phyloP scores from a whole-genome alignment of 495 filamentous ascomycete genomes.

The Trypethelium eluteriae region DNA sequence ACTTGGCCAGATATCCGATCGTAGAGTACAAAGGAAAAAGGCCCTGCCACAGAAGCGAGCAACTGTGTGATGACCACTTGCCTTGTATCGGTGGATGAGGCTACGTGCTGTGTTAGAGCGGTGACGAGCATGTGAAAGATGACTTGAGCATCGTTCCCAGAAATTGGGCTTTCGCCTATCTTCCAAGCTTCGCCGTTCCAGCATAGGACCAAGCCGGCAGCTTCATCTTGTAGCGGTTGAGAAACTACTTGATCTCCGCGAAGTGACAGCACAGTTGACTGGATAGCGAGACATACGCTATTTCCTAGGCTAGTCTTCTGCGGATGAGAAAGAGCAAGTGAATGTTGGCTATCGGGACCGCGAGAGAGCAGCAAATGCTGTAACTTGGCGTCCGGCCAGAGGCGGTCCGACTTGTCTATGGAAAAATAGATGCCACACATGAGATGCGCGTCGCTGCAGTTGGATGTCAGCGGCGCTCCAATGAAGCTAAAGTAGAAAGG shows the following conservation, averaged over 20 bases:
- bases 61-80: slow-evolving; percentile 10
- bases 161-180: slow-evolving; percentile 47
- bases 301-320: neutral
- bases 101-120: slow-evolving; percentile 24
- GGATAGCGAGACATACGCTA: slow-evolving; percentile 42
- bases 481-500: neutral
- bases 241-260: slow-evolving; percentile 61
- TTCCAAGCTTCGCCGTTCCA: slow-evolving; percentile 99
- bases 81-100: neutral
- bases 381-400: slow-evolving; percentile 39
- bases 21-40: slow-evolving; percentile 87
- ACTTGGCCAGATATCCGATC: slow-evolving; percentile 53
- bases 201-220: slow-evolving; percentile 67
- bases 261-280: slow-evolving; percentile 79
- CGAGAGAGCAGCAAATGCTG: slow-evolving; percentile 41
- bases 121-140: slow-evolving; percentile 59
- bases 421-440: slow-evolving; percentile 66
- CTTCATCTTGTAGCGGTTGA: slow-evolving; percentile 63
- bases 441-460: neutral
- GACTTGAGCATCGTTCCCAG: slow-evolving; percentile 67
- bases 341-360: slow-evolving; percentile 48
- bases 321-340: neutral
- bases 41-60: slow-evolving; percentile 56
- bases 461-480: neutral
- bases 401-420: slow-evolving; percentile 33